A percentile compares a stretch with the other conserved stretches of the same genome.
These are phyloP conservation scores for Rubroboletus satanas DNA, from an alignment of 768 basidiomycete genomes.

Conservation along the genomic window DNA sequence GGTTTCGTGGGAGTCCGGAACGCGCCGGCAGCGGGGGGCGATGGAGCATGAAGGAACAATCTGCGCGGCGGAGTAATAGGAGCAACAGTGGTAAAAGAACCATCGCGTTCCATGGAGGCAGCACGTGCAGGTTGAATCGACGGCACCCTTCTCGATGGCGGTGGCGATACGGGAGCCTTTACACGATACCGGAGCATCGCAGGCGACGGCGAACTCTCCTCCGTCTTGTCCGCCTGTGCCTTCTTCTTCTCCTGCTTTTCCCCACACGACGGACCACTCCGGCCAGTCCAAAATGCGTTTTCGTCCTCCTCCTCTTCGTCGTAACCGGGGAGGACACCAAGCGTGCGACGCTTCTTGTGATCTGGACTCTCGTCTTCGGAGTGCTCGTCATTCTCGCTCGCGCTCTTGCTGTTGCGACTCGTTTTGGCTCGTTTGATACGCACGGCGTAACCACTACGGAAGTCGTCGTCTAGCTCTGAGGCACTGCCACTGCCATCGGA, in stretches of 20 bases:
- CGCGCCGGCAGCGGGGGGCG: constrained; percentile 12
- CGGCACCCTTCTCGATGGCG: constrained; percentile 55
- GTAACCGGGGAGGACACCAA: constrained; percentile 32
- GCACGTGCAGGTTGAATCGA: constrained; percentile 26
- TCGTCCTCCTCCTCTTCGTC: constrained; percentile 56
- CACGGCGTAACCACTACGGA: constrained; percentile 8
- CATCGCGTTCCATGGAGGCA: constrained; percentile 22
- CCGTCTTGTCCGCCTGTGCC: constrained; percentile 6
- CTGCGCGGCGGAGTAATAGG: constrained; percentile 27
- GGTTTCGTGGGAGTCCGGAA: constrained; percentile 42
- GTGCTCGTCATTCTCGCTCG: constrained; percentile 18
- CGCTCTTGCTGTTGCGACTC: constrained; percentile 10
- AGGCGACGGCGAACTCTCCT: constrained; percentile 33
- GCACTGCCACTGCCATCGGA: constrained; percentile 35
- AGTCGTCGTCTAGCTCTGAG: constrained; percentile 30
- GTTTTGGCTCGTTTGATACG: constrained; percentile 16
- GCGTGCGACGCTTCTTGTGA: constrained; percentile 40
- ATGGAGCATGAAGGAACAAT: constrained; percentile 20
- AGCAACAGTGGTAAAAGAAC: constrained; percentile 3
- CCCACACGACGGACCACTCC: constrained; percentile 13
- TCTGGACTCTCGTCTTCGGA: constrained; percentile 16
- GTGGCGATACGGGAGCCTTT: constrained; percentile 57
- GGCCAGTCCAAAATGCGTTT: constrained; percentile 30
- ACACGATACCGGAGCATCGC: constrained; percentile 32
- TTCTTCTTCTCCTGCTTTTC: constrained; percentile 5